phyloP scores from a whole-genome alignment of 768 basidiomycete species.

The Tricholoma sp. region DNA sequence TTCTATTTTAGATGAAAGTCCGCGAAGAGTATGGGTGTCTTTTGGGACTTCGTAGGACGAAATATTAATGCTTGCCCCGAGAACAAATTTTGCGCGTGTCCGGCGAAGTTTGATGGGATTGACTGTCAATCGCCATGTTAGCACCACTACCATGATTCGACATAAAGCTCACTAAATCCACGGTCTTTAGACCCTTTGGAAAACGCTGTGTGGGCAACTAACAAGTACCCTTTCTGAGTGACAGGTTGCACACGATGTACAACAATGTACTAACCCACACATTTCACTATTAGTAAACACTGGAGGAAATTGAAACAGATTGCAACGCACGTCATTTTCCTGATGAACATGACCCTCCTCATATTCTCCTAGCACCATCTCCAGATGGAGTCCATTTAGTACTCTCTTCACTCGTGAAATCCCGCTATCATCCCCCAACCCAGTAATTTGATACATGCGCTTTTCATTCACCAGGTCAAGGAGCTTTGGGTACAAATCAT shows the following conservation, averaged over 20 bases:
- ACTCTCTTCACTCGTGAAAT: conserved; percentile 61
- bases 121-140: conserved; percentile 39
- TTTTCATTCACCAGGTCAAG: conserved; percentile 85
- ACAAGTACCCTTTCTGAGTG: conserved; percentile 87
- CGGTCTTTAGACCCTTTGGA: conserved; percentile 75
- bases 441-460: conserved; percentile 69
- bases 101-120: conserved; percentile 79
- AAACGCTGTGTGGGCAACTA: conserved; percentile 92
- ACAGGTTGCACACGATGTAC: conserved; percentile 88
- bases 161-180: conserved; percentile 59
- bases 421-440: conserved; percentile 48
- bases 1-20: conserved; percentile 65
- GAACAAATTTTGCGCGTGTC: conserved; percentile 74
- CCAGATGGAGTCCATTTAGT: conserved; percentile 82
- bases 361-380: conserved; percentile 86
- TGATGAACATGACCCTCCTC: conserved; percentile 96
- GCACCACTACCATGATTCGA: neutral
- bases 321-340: conserved; percentile 78
- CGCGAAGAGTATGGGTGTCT: conserved; percentile 53
- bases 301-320: neutral
- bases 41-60: conserved; percentile 49
- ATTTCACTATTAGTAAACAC: neutral
- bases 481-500: conserved; percentile 95
- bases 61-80: conserved; percentile 73
- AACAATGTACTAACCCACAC: conserved; percentile 71